These are phyloP conservation scores for Albizia julibrissin DNA, from an alignment of 306 rosid genomes.

Conservation along the genomic window DNA sequence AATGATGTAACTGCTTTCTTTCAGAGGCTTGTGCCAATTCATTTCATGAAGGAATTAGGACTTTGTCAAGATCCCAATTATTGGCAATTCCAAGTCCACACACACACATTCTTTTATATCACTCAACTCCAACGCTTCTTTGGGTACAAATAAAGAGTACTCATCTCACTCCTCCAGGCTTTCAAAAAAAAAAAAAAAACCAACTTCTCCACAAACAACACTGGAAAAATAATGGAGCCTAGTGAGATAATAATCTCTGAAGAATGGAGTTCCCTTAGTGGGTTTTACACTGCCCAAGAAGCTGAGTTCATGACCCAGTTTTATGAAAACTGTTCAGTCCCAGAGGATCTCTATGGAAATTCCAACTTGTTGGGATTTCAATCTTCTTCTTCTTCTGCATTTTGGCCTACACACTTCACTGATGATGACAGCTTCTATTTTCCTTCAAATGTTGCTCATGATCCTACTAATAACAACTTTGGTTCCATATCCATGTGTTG, in stretches of 20 bases:
- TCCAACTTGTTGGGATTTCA: slow-evolving; percentile 49
- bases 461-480: slow-evolving; percentile 16
- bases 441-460: slow-evolving; percentile 37
- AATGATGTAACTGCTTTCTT: neutral
- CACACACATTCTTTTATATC: neutral
- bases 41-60: neutral
- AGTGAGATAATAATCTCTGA: slow-evolving; percentile 45
- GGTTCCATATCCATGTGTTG: slow-evolving; percentile 31
- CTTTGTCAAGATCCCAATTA: neutral
- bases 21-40: neutral
- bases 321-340: slow-evolving; percentile 34
- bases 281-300: slow-evolving; percentile 58
- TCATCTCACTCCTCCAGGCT: slow-evolving; percentile 25
- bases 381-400: slow-evolving; percentile 36
- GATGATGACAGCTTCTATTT: slow-evolving; percentile 35
- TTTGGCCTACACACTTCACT: slow-evolving; percentile 50
- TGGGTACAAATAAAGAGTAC: slow-evolving; percentile 44
- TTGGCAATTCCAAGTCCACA: neutral
- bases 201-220: neutral
- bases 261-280: slow-evolving; percentile 66
- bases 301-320: slow-evolving; percentile 61
- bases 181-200: neutral
- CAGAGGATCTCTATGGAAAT: slow-evolving; percentile 31
- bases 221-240: slow-evolving; percentile 49
- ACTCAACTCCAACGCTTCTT: slow-evolving; percentile 33